A percentile compares a stretch with the other conserved stretches of the same genome.
phyloP scores from a whole-genome alignment of 1,284 basidiomycete species.

The Leccinum subrobustum region DNA sequence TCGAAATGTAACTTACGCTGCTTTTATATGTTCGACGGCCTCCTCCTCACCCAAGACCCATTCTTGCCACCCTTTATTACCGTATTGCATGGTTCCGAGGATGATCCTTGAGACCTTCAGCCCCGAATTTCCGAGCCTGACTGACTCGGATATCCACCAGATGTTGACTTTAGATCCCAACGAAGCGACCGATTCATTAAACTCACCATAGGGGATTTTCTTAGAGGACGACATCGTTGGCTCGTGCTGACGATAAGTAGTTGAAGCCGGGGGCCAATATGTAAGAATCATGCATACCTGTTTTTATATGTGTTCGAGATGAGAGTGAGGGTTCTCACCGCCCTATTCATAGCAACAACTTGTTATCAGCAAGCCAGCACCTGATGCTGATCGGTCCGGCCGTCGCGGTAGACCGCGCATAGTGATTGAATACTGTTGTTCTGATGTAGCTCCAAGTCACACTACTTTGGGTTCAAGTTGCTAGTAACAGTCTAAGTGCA shows the following conservation, averaged over 20 bases:
- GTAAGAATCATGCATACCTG: neutral
- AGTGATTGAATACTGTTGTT: neutral
- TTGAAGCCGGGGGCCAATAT: neutral
- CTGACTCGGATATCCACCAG: slow-evolving; percentile 32
- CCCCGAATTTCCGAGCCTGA: slow-evolving; percentile 49
- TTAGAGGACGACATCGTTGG: slow-evolving; percentile 22
- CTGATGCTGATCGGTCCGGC: slow-evolving; percentile 2
- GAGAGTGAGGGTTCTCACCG: slow-evolving; percentile 11
- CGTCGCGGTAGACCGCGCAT: neutral
- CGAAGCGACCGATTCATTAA: neutral
- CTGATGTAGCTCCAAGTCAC: neutral
- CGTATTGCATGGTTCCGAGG: slow-evolving; percentile 47
- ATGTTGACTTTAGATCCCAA: neutral
- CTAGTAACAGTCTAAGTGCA: neutral
- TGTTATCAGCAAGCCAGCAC: neutral
- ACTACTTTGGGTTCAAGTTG: neutral
- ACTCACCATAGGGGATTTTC: slow-evolving; percentile 33
- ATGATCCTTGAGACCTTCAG: slow-evolving; percentile 53
- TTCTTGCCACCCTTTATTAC: slow-evolving; percentile 45
- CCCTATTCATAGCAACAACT: slow-evolving; percentile 18
- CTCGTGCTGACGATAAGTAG: neutral
- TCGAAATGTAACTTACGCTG: slow-evolving; percentile 37
- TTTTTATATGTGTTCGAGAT: neutral
- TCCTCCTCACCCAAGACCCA: slow-evolving; percentile 63
- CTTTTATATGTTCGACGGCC: slow-evolving; percentile 56